These are phyloP conservation scores for Tetracentron sinense DNA, from an alignment of 164 flowering plant genomes.

Conservation along the genomic window DNA sequence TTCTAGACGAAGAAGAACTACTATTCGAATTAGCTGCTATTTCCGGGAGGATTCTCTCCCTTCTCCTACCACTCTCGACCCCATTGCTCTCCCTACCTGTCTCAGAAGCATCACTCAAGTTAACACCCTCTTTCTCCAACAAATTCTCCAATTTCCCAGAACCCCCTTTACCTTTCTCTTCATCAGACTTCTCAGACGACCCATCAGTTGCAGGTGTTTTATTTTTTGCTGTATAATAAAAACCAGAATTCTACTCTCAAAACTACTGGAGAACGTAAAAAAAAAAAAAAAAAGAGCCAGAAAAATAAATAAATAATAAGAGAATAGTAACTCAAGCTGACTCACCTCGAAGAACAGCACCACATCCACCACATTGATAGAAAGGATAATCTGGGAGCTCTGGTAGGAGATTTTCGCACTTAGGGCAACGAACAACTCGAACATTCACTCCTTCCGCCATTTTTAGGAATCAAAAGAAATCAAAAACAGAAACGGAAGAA, in stretches of 20 bases:
- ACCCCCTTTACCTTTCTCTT: slow-evolving; percentile 22
- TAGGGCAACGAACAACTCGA: slow-evolving; percentile 60
- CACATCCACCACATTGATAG: slow-evolving; percentile 62
- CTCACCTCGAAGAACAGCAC: slow-evolving; percentile 52
- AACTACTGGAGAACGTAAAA: no score
- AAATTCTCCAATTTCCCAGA: slow-evolving; percentile 18
- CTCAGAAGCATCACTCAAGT: slow-evolving; percentile 13
- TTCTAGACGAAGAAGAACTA: slow-evolving; percentile 21
- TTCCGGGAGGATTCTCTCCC: slow-evolving; percentile 19
- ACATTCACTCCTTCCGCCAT: slow-evolving; percentile 49
- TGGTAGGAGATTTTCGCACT: slow-evolving; percentile 49
- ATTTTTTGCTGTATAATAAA: slow-evolving; percentile 34
- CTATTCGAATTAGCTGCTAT: slow-evolving; percentile 9
- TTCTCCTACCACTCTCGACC: slow-evolving; percentile 13
- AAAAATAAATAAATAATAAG: not conserved
- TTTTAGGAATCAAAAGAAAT: not conserved
- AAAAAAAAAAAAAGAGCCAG: not conserved
- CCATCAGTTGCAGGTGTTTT: slow-evolving; percentile 21
- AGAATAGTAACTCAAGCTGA: slow-evolving; percentile 4
- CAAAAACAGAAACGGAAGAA: no score
- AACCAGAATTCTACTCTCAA: slow-evolving; percentile 11
- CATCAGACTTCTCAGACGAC: slow-evolving; percentile 27
- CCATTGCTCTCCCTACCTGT: no score
- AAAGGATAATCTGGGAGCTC: slow-evolving; percentile 46
- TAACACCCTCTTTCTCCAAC: slow-evolving; percentile 5